A percentile compares a stretch with the other conserved stretches of the same genome.
These are phyloP conservation scores for Camellia sinensis DNA, from an alignment of 148 eudicot species.

Conservation along the genomic window DNA sequence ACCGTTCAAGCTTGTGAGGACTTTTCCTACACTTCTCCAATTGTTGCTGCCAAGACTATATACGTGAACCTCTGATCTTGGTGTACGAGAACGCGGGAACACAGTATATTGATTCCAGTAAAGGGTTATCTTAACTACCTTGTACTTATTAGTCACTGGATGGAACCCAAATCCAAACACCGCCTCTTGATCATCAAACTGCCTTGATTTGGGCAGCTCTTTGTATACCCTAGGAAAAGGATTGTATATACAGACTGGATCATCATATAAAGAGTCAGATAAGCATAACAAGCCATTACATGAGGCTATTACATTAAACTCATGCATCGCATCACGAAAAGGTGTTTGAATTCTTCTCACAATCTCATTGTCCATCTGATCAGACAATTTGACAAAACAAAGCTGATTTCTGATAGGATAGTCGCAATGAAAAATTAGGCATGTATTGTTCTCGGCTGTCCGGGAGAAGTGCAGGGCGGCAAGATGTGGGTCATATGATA, in stretches of 20 bases:
- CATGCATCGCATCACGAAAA: slow-evolving; percentile 14
- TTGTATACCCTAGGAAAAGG: slow-evolving; percentile 22
- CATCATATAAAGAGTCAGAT: slow-evolving; percentile 12
- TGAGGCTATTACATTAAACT: slow-evolving; percentile 14
- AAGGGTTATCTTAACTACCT: slow-evolving; percentile 24
- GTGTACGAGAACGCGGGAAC: background rate
- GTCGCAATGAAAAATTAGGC: slow-evolving; percentile 26
- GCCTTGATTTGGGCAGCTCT: slow-evolving; percentile 22
- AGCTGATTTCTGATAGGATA: slow-evolving; percentile 27
- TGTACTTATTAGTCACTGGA: slow-evolving; percentile 16
- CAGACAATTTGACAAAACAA: slow-evolving; percentile 17
- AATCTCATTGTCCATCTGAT: background rate
- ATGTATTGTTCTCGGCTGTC: slow-evolving; percentile 9
- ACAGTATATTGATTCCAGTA: slow-evolving; percentile 6
- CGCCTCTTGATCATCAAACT: slow-evolving; percentile 12
- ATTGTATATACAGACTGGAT: slow-evolving; percentile 15
- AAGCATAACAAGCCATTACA: slow-evolving; percentile 30
- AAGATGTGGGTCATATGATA: slow-evolving; percentile 20
- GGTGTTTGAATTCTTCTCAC: slow-evolving; percentile 22
- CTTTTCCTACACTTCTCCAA: slow-evolving; percentile 36
- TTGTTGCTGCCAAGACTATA: slow-evolving; percentile 6
- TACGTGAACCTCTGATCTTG: slow-evolving; percentile 28
- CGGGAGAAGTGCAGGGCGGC: slow-evolving; percentile 10
- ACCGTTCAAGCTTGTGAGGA: slow-evolving; percentile 16
- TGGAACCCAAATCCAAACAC: slow-evolving; percentile 25